A percentile compares a stretch with the other conserved stretches of the same genome.
phyloP scores from a whole-genome alignment of 768 basidiomycete genomes.

The Leccinum subgranulosum region DNA sequence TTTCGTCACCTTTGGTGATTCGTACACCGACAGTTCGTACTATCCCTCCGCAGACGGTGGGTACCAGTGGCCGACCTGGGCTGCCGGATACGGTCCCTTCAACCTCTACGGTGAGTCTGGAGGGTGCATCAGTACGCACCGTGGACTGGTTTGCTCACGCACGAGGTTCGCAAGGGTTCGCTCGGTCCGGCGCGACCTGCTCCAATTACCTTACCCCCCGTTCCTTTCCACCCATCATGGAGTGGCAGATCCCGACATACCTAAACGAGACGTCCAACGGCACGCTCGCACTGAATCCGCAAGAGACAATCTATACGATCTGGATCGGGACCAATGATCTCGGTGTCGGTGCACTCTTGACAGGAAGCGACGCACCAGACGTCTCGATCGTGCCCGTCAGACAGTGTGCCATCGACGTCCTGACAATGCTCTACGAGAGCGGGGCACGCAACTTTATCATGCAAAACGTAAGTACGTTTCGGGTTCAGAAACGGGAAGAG shows the following conservation, averaged over 20 bases:
- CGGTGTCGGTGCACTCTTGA: conserved; percentile 51
- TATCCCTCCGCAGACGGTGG: conserved; percentile 37
- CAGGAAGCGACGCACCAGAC: conserved; percentile 40
- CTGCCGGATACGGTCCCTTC: conserved; percentile 51
- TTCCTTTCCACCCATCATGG: conserved; percentile 57
- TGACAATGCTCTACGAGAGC: conserved; percentile 50
- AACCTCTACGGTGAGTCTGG: conserved; percentile 40
- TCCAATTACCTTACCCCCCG: conserved; percentile 58
- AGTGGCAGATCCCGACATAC: conserved; percentile 45
- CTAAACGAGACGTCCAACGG: conserved; percentile 42
- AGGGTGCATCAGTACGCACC: neutral
- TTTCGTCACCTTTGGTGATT: conserved; percentile 68
- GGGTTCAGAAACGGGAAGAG: neutral
- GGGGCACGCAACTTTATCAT: conserved; percentile 69
- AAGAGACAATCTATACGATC: conserved; percentile 57
- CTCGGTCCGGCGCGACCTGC: conserved; percentile 61
- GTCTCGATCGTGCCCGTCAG: conserved; percentile 59
- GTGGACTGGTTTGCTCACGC: neutral
- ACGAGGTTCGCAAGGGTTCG: conserved; percentile 33
- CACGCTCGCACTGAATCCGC: conserved; percentile 32
- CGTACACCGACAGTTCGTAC: conserved; percentile 53
- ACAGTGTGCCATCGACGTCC: conserved; percentile 57
- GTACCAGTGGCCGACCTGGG: conserved; percentile 60
- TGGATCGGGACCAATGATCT: conserved; percentile 73
- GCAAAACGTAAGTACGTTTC: conserved; percentile 50